Evolutionary conservation across 345 rosid species (phyloP).

Genomic region (Citrus medica): DNA sequence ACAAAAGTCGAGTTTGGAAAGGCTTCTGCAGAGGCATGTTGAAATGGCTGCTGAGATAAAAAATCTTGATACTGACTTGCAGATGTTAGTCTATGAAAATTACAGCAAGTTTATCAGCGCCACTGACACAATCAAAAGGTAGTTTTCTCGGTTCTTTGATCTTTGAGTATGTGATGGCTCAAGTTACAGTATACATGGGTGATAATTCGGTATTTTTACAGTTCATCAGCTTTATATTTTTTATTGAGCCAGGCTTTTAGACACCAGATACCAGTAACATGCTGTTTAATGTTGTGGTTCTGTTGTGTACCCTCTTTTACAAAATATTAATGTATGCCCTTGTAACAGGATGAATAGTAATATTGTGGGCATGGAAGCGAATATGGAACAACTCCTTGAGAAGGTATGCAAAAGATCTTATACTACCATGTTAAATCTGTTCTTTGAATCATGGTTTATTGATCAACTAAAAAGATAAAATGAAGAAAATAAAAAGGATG

Average conservation of each 20-base stretch:
- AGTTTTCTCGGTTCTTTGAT: conserved; percentile 4
- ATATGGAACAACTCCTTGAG: conserved; percentile 92
- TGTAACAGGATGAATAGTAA: conserved; percentile 90
- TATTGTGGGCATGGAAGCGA: conserved; percentile 94
- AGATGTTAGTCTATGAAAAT: conserved; percentile 94
- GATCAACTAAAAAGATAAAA: not conserved
- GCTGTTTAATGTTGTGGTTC: not conserved
- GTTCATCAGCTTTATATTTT: no score
- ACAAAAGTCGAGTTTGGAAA: conserved; percentile 80
- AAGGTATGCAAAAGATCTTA: conserved; percentile 43
- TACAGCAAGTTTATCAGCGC: conserved; percentile 98
- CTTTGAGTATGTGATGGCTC: not conserved
- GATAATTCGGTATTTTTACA: not conserved
- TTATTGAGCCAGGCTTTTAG: not conserved
- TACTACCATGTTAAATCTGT: not conserved
- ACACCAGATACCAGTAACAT: not conserved
- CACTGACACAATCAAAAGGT: conserved; percentile 98
- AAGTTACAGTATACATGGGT: not conserved
- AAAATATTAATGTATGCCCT: conserved; percentile 11
- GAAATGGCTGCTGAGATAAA: conserved; percentile 98
- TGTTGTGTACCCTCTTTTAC: not conserved
- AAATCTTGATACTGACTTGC: conserved; percentile 97
- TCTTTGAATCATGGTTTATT: not conserved
- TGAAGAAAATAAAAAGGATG: not conserved
- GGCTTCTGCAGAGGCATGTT: conserved; percentile 85